Conservation (phyloP, 257 asterid genomes). For the Lavandula angustifolia region DNA sequence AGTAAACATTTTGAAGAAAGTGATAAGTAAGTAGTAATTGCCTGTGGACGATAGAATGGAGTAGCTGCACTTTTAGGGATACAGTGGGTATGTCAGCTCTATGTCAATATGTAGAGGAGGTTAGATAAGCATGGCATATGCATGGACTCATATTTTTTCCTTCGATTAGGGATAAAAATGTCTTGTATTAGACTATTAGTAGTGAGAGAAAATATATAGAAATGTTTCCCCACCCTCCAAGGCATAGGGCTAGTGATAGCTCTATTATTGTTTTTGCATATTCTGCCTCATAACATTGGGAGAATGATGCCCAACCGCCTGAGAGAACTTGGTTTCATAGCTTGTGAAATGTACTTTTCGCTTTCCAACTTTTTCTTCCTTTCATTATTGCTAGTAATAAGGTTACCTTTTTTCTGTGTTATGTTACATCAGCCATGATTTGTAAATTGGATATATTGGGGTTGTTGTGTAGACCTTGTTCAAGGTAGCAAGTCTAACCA, state of each 20-base stretch:
- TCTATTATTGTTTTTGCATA: background rate
- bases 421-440: conserved; percentile 1
- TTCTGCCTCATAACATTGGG: background rate
- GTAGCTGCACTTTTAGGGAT: background rate
- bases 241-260: background rate
- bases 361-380: background rate
- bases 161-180: background rate
- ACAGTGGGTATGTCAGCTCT: background rate
- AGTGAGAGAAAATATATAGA: background rate
- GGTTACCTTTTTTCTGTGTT: background rate
- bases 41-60: background rate
- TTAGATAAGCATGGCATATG: background rate
- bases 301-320: background rate
- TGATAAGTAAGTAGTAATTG: background rate
- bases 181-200: background rate
- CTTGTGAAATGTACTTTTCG: background rate
- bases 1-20: background rate
- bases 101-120: background rate
- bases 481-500: conserved; percentile 1
- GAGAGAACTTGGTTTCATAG: background rate
- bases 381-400: background rate
- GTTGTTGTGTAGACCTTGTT: background rate
- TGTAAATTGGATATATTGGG: background rate
- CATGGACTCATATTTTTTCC: background rate
- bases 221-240: background rate